Evolutionary conservation across 306 rosid species (phyloP).

Genomic region (Cucurbita pepo): DNA sequence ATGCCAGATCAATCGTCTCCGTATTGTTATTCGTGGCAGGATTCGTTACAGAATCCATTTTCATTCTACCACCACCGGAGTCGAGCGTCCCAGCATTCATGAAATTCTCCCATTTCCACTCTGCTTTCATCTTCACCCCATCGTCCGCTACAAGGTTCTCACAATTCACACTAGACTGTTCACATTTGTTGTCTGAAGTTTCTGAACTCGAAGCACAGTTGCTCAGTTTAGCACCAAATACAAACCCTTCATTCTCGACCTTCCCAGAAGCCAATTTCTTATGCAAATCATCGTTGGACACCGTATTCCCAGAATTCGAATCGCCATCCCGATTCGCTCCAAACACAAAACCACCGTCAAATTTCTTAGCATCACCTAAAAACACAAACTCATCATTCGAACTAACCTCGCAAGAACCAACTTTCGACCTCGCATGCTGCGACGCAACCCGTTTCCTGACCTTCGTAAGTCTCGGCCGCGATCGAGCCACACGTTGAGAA

Average conservation of each 20-base stretch:
- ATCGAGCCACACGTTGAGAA: constrained; percentile 12
- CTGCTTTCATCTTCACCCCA: background rate
- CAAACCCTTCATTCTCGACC: constrained; percentile 5
- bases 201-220: constrained; percentile 1
- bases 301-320: constrained; percentile 12
- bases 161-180: background rate
- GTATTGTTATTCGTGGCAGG: background rate
- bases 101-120: background rate
- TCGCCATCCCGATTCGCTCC: constrained; percentile 12
- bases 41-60: background rate
- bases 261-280: constrained; percentile 4
- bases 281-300: constrained; percentile 8
- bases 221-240: constrained; percentile 12
- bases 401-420: constrained; percentile 10
- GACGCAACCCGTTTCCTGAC: constrained; percentile 45
- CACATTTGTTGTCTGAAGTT: background rate
- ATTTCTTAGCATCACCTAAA: background rate
- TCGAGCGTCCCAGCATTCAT: background rate
- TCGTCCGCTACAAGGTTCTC: background rate
- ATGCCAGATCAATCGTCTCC: background rate
- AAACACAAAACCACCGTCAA: constrained; percentile 19
- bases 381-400: constrained; percentile 3
- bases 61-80: constrained; percentile 4
- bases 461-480: constrained; percentile 49
- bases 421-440: constrained; percentile 35